Evolutionary conservation across 768 basidiomycete genomes (phyloP).

Genomic region (Lactarius deliciosus): DNA sequence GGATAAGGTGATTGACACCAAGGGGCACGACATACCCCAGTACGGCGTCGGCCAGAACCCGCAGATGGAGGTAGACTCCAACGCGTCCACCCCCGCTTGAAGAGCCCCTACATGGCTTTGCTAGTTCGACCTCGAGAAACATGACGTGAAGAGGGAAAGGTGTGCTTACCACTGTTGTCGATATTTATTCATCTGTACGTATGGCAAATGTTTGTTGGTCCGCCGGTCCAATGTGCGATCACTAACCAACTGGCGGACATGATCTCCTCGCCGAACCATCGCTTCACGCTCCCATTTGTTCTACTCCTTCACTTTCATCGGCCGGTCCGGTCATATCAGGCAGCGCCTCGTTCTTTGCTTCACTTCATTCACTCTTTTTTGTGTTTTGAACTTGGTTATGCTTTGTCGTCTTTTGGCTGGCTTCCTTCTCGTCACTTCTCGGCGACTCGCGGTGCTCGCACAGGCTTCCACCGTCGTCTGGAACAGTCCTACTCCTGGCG

Average conservation of each 20-base stretch:
- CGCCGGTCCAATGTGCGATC: constrained; percentile 36
- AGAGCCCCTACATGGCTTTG: not conserved
- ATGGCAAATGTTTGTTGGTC: not conserved
- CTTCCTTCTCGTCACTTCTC: constrained; percentile 13
- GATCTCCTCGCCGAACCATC: constrained; percentile 1
- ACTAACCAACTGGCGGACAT: not conserved
- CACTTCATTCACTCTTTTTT: not conserved
- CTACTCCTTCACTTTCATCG: constrained; percentile 3
- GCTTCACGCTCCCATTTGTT: not conserved
- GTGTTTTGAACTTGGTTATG: not conserved
- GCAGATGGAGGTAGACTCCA: constrained; percentile 72
- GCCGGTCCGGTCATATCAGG: constrained; percentile 23
- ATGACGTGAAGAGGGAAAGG: not conserved
- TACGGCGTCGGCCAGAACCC: constrained; percentile 31
- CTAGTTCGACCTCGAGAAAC: not conserved
- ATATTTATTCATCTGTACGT: constrained; percentile 17
- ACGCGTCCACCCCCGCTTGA: constrained; percentile 62
- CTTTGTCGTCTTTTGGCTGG: constrained; percentile 7
- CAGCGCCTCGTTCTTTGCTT: constrained; percentile 16
- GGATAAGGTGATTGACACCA: constrained; percentile 41
- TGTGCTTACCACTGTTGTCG: not conserved
- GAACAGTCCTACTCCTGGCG: constrained; percentile 35
- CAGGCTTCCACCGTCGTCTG: constrained; percentile 31
- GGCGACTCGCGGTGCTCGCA: constrained; percentile 8
- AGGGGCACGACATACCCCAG: constrained; percentile 27